These are phyloP conservation scores for Mycosphaerella sp. DNA, from an alignment of 2,329 filamentous ascomycete species.

Conservation along the genomic window DNA sequence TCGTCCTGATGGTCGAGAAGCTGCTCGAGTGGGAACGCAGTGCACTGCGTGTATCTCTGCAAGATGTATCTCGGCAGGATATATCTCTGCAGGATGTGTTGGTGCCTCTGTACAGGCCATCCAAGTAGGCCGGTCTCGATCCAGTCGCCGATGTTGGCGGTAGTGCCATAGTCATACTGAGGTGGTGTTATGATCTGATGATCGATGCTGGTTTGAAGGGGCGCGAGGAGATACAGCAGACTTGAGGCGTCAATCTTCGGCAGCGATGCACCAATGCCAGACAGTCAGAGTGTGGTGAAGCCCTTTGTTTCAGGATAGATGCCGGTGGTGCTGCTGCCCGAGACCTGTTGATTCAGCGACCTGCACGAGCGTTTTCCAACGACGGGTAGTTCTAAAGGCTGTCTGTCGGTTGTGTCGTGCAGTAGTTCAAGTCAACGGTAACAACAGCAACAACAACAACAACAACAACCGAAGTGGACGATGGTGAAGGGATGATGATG, in stretches of 20 bases:
- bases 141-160: slow-evolving; percentile 23
- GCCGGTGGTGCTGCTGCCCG: slow-evolving; percentile 8
- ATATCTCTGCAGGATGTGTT: neutral
- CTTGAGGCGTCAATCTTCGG: neutral
- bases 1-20: slow-evolving; percentile 23
- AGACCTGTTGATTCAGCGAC: slow-evolving; percentile 10
- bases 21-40: slow-evolving; percentile 29
- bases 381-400: no score
- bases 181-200: slow-evolving; percentile 1
- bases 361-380: slow-evolving; percentile 1
- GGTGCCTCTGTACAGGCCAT: slow-evolving; percentile 28
- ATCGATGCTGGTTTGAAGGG: neutral
- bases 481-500: no score
- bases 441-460: no score
- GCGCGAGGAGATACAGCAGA: slow-evolving; percentile 3
- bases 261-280: slow-evolving; percentile 4
- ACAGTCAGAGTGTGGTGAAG: slow-evolving; percentile 1
- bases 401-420: no score
- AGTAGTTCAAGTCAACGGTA: no score
- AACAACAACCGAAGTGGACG: no score
- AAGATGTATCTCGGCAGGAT: neutral
- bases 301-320: slow-evolving; percentile 8
- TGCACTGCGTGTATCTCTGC: slow-evolving; percentile 13
- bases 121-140: slow-evolving; percentile 29
- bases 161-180: slow-evolving; percentile 26